phyloP scores from a whole-genome alignment of 306 rosid species.

The Crotalaria pallida region DNA sequence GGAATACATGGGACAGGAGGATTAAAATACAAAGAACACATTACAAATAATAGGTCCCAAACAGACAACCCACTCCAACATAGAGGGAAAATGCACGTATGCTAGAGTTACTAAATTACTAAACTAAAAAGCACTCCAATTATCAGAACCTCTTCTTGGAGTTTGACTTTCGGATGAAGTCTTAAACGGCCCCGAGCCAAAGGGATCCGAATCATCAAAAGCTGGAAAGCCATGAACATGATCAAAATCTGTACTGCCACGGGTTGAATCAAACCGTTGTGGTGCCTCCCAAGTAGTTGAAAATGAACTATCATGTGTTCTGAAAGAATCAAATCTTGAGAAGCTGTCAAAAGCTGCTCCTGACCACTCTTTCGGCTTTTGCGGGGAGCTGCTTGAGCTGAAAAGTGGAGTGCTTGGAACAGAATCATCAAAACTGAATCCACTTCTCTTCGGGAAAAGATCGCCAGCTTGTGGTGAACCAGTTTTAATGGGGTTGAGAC shows the following conservation, averaged over 20 bases:
- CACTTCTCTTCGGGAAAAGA: slow-evolving; percentile 50
- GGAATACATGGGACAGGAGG: slow-evolving; percentile 44
- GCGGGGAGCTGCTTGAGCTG: slow-evolving; percentile 63
- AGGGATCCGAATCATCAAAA: slow-evolving; percentile 84
- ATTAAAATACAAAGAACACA: slow-evolving; percentile 53
- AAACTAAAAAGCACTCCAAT: slow-evolving; percentile 85
- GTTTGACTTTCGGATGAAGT: slow-evolving; percentile 65
- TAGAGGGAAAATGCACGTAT: slow-evolving; percentile 14
- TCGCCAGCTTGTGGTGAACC: slow-evolving; percentile 49
- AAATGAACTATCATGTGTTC: slow-evolving; percentile 51
- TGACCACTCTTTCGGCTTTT: slow-evolving; percentile 51
- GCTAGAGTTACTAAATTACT: slow-evolving; percentile 8
- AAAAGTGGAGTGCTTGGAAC: slow-evolving; percentile 92
- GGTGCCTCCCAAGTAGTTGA: slow-evolving; percentile 47
- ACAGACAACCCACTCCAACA: slow-evolving; percentile 40
- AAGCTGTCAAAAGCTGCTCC: slow-evolving; percentile 71
- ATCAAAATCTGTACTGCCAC: slow-evolving; percentile 66
- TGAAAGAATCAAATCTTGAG: slow-evolving; percentile 81
- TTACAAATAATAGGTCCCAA: slow-evolving; percentile 43
- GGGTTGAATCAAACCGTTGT: slow-evolving; percentile 66
- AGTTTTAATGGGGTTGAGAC: slow-evolving; percentile 78
- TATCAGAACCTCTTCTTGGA: slow-evolving; percentile 61
- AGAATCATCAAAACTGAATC: slow-evolving; percentile 81
- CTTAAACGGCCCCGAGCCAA: slow-evolving; percentile 76
- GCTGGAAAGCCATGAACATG: slow-evolving; percentile 67